Evolutionary conservation across 2,329 filamentous ascomycete genomes (phyloP).

Genomic region (Sporothrix brasiliensis): DNA sequence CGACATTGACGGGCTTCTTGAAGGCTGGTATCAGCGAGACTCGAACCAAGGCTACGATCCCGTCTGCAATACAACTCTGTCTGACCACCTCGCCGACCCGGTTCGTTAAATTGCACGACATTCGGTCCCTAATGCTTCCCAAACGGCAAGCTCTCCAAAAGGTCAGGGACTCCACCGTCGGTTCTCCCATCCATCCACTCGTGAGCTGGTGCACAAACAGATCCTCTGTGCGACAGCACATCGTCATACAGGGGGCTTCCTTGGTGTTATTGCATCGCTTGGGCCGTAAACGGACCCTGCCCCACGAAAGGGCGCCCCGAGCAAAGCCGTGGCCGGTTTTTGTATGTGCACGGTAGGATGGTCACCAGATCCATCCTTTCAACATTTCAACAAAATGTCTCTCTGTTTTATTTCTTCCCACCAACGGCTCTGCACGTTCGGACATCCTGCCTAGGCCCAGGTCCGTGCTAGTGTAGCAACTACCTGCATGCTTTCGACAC

Average conservation of each 20-base stretch:
- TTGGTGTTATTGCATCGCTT: conserved; percentile 25
- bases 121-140: no score
- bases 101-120: no score
- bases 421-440: neutral
- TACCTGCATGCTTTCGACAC: neutral
- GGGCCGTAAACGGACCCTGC: conserved; percentile 23
- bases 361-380: neutral
- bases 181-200: neutral
- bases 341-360: no score
- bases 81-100: neutral
- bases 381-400: neutral
- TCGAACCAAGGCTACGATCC: neutral
- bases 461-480: neutral
- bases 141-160: no score
- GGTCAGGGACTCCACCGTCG: neutral
- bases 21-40: neutral
- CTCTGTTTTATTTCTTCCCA: neutral
- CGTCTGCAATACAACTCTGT: neutral
- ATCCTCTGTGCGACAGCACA: conserved; percentile 24
- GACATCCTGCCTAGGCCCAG: neutral
- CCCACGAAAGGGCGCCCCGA: conserved; percentile 15
- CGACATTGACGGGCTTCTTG: neutral
- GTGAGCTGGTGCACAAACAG: conserved; percentile 9
- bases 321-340: neutral
- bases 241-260: conserved; percentile 7